A percentile compares a stretch with the other conserved stretches of the same genome.
phyloP scores from a whole-genome alignment of 768 basidiomycete genomes.

The Flagelloscypha sp. region DNA sequence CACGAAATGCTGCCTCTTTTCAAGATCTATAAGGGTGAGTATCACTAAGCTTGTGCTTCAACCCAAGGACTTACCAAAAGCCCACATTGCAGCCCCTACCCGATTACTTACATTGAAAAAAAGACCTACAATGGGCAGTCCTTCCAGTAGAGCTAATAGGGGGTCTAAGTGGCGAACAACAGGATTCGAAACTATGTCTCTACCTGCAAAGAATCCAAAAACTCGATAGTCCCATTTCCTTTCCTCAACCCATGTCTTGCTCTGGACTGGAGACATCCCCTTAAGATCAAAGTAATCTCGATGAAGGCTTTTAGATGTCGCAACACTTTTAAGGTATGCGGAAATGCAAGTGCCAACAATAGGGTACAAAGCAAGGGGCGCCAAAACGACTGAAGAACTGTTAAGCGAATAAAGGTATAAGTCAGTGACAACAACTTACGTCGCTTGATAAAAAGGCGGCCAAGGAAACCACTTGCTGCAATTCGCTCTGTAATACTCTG shows the following conservation, averaged over 20 bases:
- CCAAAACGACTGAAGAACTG: slow-evolving; percentile 37
- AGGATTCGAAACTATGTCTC: too few relatives aligned
- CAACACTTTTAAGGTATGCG: slow-evolving; percentile 59
- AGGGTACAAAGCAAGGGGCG: slow-evolving; percentile 62
- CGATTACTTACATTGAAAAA: slow-evolving; percentile 81
- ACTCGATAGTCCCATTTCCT: slow-evolving; percentile 89
- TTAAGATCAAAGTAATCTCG: slow-evolving; percentile 81
- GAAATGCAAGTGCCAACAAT: slow-evolving; percentile 54
- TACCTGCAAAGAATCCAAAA: slow-evolving; percentile 82
- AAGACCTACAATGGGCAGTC: slow-evolving; percentile 73
- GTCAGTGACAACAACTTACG: slow-evolving; percentile 23
- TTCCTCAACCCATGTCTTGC: slow-evolving; percentile 77
- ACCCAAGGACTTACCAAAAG: slow-evolving; percentile 44
- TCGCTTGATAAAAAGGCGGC: slow-evolving; percentile 37
- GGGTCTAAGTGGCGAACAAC: too few relatives aligned
- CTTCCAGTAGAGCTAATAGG: slow-evolving; percentile 77
- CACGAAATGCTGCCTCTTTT: slow-evolving; percentile 38
- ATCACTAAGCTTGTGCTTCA: neutral
- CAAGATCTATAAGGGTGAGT: slow-evolving; percentile 25
- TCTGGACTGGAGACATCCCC: slow-evolving; percentile 64
- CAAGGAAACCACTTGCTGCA: slow-evolving; percentile 29
- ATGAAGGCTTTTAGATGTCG: slow-evolving; percentile 63
- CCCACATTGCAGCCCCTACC: slow-evolving; percentile 94
- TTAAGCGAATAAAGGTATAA: slow-evolving; percentile 1
- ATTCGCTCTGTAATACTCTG: slow-evolving; percentile 22